phyloP scores from a whole-genome alignment of 306 rosid species.

The Heteromeles arbutifolia region DNA sequence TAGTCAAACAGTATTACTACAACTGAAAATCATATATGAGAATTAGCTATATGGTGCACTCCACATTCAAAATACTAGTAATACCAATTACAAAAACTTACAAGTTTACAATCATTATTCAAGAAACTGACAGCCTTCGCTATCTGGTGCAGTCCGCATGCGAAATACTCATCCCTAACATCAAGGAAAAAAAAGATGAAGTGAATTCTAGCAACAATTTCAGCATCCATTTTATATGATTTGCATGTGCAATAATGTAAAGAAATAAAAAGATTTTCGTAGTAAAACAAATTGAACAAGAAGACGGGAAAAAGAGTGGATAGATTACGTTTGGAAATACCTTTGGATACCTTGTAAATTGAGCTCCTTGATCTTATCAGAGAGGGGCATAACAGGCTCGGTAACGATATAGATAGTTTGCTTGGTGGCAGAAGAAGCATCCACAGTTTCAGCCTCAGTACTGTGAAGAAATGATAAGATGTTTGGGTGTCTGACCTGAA shows the following conservation, averaged over 20 bases:
- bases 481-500: constrained; percentile 99
- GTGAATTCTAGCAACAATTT: background rate
- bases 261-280: background rate
- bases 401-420: constrained; percentile 87
- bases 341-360: constrained; percentile 83
- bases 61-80: background rate
- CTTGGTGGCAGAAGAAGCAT: constrained; percentile 59
- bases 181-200: constrained; percentile 6
- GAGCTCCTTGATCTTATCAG: constrained; percentile 80
- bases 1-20: constrained; percentile 11
- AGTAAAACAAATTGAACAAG: background rate
- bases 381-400: constrained; percentile 88
- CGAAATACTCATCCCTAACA: constrained; percentile 91
- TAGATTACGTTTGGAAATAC: constrained; percentile 27
- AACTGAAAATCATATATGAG: background rate
- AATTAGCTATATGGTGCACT: background rate
- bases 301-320: background rate
- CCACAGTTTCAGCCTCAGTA: constrained; percentile 67
- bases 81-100: constrained; percentile 33
- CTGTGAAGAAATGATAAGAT: constrained; percentile 95
- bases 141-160: constrained; percentile 90
- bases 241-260: background rate
- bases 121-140: constrained; percentile 99
- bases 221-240: background rate
- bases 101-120: constrained; percentile 95